These are phyloP conservation scores for Trypethelium eluteriae DNA, from an alignment of 495 filamentous ascomycete species.

Conservation along the genomic window DNA sequence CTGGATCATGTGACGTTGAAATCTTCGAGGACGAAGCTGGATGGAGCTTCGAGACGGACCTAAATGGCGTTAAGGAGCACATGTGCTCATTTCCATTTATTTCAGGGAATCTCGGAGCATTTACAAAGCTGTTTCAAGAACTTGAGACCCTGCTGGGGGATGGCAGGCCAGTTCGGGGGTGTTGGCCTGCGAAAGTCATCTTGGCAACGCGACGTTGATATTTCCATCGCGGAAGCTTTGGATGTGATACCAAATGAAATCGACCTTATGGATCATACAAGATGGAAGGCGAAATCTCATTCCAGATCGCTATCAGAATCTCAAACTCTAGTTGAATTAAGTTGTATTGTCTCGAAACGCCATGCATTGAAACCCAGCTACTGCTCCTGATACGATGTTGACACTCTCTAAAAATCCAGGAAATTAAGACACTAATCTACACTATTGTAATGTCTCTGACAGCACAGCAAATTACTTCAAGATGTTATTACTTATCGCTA, in stretches of 20 bases:
- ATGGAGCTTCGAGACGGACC: constrained; percentile 19
- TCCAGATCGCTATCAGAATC: no score
- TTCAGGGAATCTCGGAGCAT: not conserved
- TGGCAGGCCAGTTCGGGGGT: not conserved
- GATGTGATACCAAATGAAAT: not conserved
- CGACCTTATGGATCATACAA: not conserved
- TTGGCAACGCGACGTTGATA: not conserved
- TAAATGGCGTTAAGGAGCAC: constrained; percentile 18
- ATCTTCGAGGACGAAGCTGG: constrained; percentile 19
- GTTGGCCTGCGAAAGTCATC: constrained; percentile 12
- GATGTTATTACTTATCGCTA: no score
- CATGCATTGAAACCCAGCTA: no score
- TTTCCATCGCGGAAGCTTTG: not conserved
- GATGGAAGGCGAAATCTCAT: not conserved
- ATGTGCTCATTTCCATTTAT: constrained; percentile 16
- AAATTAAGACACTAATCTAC: no score
- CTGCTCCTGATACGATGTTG: no score
- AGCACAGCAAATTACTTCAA: no score
- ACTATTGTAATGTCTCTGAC: no score
- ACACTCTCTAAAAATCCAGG: no score
- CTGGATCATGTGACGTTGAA: constrained; percentile 14
- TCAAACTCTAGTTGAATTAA: no score
- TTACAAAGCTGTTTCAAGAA: constrained; percentile 3
- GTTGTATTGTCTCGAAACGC: no score
- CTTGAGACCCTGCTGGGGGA: constrained; percentile 4